Percentiles rank a stretch among this genome's conserved stretches.
These are phyloP conservation scores for Myxozyma lipomycoides DNA, from an alignment of 805 yeast species.

Conservation along the genomic window DNA sequence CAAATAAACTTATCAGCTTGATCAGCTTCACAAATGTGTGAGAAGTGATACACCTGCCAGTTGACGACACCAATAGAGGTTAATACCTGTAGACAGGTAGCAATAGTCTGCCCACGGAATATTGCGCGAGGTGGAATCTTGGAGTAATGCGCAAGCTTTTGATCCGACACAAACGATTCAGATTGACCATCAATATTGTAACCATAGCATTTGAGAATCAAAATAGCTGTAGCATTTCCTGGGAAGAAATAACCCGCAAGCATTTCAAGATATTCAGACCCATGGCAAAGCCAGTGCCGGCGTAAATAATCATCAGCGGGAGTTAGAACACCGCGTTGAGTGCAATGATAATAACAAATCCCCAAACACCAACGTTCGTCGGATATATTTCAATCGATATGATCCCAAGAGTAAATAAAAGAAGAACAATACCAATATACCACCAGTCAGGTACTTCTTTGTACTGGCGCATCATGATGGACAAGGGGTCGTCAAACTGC, in stretches of 20 bases:
- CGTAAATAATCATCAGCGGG: conserved; percentile 58
- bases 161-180: conserved; percentile 50
- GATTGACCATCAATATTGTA: conserved; percentile 45
- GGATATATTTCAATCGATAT: conserved; percentile 42
- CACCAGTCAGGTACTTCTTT: conserved; percentile 56
- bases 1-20: conserved; percentile 49
- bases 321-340: conserved; percentile 58
- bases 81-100: conserved; percentile 45
- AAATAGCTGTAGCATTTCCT: conserved; percentile 56
- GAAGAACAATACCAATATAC: conserved; percentile 46
- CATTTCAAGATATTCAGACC: conserved; percentile 57
- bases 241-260: conserved; percentile 63
- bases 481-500: conserved; percentile 27
- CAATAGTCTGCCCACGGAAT: conserved; percentile 49
- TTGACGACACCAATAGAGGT: conserved; percentile 43
- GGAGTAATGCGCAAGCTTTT: conserved; percentile 62
- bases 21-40: conserved; percentile 43
- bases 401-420: conserved; percentile 47
- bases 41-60: conserved; percentile 41
- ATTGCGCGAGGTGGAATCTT: conserved; percentile 60
- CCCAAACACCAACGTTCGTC: conserved; percentile 51
- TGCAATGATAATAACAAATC: conserved; percentile 54
- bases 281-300: conserved; percentile 56
- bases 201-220: conserved; percentile 59
- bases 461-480: conserved; percentile 7